A percentile compares a stretch with the other conserved stretches of the same genome.
Conservation (phyloP, 169 alveolate genomes). For the Eimeria necatrix region DNA sequence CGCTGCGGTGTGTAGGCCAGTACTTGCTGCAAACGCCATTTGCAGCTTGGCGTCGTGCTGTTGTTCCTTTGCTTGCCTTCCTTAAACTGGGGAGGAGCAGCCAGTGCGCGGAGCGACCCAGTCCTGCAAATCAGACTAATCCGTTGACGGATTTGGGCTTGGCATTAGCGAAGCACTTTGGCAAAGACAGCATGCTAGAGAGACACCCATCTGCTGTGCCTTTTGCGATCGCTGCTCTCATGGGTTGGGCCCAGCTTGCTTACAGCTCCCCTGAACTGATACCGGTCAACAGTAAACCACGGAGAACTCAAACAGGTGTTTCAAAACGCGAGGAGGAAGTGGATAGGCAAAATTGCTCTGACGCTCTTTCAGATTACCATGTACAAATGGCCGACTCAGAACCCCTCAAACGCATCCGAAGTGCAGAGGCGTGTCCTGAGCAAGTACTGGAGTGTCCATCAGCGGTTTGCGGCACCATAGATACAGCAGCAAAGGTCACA, state of each 20-base stretch:
- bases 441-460: background rate
- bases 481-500: too few species aligned
- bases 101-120: background rate
- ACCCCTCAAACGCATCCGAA: background rate
- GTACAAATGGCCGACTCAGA: background rate
- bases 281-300: conserved; percentile 1
- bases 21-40: conserved; percentile 68
- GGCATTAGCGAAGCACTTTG: conserved; percentile 64
- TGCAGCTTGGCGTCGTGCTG: background rate
- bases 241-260: conserved; percentile 49
- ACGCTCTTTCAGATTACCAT: background rate
- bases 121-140: background rate
- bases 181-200: conserved; percentile 69
- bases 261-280: conserved; percentile 33
- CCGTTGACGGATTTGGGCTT: conserved; percentile 47
- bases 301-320: background rate
- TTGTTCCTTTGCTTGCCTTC: background rate
- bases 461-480: background rate
- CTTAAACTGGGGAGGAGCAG: conserved; percentile 8
- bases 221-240: conserved; percentile 57
- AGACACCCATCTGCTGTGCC: conserved; percentile 66
- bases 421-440: background rate
- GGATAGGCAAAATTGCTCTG: background rate
- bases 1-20: conserved; percentile 72
- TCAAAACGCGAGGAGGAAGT: background rate